These are phyloP conservation scores for Singerocomus inundabilis DNA, from an alignment of 1,284 basidiomycete genomes.

Conservation along the genomic window DNA sequence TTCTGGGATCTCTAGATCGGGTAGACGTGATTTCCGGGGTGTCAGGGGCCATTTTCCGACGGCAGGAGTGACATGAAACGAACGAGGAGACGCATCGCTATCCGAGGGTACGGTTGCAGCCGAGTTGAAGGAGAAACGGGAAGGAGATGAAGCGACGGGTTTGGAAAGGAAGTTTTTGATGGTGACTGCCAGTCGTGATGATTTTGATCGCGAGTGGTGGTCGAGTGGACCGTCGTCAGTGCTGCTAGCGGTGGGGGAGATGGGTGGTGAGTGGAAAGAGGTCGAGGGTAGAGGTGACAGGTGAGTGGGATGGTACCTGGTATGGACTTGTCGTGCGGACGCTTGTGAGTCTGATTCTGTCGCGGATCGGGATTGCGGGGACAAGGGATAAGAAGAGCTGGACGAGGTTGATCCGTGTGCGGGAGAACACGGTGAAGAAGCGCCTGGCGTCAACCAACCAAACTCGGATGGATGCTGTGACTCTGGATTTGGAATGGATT, in stretches of 20 bases:
- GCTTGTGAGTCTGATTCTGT: constrained; percentile 20
- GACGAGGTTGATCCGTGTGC: constrained; percentile 15
- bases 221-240: constrained; percentile 7
- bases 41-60: constrained; percentile 14
- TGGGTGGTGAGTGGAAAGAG: constrained; percentile 5
- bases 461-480: constrained; percentile 20
- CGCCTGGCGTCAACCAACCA: constrained; percentile 7
- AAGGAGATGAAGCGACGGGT: constrained; percentile 18
- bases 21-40: constrained; percentile 21
- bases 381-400: constrained; percentile 13
- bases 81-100: constrained; percentile 9
- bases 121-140: constrained; percentile 26
- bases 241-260: not conserved
- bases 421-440: constrained; percentile 15
- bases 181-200: constrained; percentile 25
- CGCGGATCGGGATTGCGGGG: constrained; percentile 15
- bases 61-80: constrained; percentile 9
- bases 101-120: constrained; percentile 4
- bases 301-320: not conserved
- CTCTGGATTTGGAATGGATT: constrained; percentile 17
- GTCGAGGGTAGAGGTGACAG: constrained; percentile 18
- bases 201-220: constrained; percentile 12
- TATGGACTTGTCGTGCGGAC: not conserved
- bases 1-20: constrained; percentile 27
- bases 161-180: constrained; percentile 30